Evolutionary conservation across 768 basidiomycete species (phyloP).

Genomic region (Rhodotorula toruloides): DNA sequence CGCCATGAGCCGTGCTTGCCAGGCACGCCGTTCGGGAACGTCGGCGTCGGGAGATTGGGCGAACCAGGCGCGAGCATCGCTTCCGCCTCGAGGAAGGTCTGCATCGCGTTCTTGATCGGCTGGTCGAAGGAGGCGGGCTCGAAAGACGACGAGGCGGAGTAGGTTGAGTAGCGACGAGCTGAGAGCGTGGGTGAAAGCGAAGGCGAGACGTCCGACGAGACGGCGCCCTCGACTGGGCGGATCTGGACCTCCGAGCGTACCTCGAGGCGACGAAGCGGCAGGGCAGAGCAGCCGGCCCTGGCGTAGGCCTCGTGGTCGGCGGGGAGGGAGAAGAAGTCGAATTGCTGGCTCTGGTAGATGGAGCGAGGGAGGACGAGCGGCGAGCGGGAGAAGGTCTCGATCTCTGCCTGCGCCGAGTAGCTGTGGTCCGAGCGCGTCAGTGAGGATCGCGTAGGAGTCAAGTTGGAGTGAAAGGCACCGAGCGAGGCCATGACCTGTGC

Average conservation of each 20-base stretch:
- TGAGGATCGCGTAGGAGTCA: too few species aligned
- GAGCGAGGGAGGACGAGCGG: slow-evolving; percentile 62
- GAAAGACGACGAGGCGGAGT: neutral
- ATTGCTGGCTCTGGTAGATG: slow-evolving; percentile 79
- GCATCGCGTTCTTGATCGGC: slow-evolving; percentile 39
- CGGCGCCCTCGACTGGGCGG: slow-evolving; percentile 4
- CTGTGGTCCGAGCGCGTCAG: neutral
- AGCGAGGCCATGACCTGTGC: too few species aligned
- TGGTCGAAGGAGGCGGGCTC: slow-evolving; percentile 32
- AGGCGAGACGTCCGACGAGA: neutral
- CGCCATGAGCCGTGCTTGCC: slow-evolving; percentile 36
- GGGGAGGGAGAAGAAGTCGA: slow-evolving; percentile 68
- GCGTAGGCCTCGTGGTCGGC: slow-evolving; percentile 58
- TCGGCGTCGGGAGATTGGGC: slow-evolving; percentile 20
- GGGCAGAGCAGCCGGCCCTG: neutral
- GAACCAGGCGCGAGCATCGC: slow-evolving; percentile 5
- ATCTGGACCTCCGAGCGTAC: slow-evolving; percentile 22
- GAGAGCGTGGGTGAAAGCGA: neutral
- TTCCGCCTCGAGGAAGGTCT: slow-evolving; percentile 36
- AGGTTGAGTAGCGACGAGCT: neutral
- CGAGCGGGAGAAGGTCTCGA: slow-evolving; percentile 65
- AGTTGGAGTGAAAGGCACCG: slow-evolving; percentile 1
- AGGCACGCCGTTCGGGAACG: slow-evolving; percentile 38
- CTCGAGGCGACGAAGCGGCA: slow-evolving; percentile 15
- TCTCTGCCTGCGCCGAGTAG: slow-evolving; percentile 66